Conservation (phyloP, 768 basidiomycete species). For the Amanita fuliginea region DNA sequence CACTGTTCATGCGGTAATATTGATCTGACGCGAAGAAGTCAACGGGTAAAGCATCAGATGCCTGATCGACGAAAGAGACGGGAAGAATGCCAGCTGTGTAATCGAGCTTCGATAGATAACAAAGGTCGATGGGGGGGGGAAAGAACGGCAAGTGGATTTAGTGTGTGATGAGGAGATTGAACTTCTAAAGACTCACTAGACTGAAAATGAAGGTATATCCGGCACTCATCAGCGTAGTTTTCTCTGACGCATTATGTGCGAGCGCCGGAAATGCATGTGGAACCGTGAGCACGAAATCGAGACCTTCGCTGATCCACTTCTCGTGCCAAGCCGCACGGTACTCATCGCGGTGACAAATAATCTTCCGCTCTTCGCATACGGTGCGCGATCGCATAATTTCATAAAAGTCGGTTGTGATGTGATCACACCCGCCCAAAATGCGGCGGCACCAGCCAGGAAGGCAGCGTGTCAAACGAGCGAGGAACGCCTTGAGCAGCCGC, state of each 20-base stretch:
- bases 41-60: conserved; percentile 21
- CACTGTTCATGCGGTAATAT: conserved; percentile 21
- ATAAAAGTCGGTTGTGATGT: conserved; percentile 24
- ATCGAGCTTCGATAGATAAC: conserved; percentile 28
- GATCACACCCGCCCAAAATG: conserved; percentile 25
- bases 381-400: conserved; percentile 35
- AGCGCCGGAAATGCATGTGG: conserved; percentile 54
- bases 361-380: conserved; percentile 35
- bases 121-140: neutral
- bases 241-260: conserved; percentile 36
- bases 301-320: conserved; percentile 32
- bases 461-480: conserved; percentile 21
- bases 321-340: conserved; percentile 36
- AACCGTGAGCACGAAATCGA: conserved; percentile 56
- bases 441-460: conserved; percentile 29
- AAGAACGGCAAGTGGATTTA: neutral
- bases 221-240: conserved; percentile 45
- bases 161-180: conserved; percentile 1
- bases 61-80: conserved; percentile 37
- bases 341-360: conserved; percentile 33
- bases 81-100: conserved; percentile 50
- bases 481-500: conserved; percentile 22
- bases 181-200: conserved; percentile 25
- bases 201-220: conserved; percentile 63
- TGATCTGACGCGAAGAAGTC: conserved; percentile 21